Evolutionary conservation across 2,329 filamentous ascomycete species (phyloP), one percentile per base, ranked within the genome.

Genomic region (Cytospora chrysosperma): DNA sequence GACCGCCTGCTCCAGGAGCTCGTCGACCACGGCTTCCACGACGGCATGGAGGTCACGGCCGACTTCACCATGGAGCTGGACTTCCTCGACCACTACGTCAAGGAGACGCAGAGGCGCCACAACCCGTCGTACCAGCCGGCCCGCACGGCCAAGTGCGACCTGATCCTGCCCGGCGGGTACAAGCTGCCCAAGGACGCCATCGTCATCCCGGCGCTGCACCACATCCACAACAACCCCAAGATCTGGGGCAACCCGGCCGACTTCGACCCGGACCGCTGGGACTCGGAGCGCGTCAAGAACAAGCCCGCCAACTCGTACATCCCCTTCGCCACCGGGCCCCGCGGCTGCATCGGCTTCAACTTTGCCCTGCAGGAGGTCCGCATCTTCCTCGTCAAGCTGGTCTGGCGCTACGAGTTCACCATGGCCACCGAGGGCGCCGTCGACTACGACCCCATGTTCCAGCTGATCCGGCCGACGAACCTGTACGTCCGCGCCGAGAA

Each of bases 271-370:
- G 85, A 88, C 64, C 75, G 86, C 2, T 88, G 86, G 86, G 80
- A 82, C 65, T 79, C 79, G 0, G 79, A 82, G 0, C 73, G 76
- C 15, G 83, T 85, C 61, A 84, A 83, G 75, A 79, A 78, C 67
- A 71, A 79, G 2, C 82, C 81, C 53, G 78, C 78, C 32, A 79
- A 77, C 1, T 75, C 81, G 0, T 88, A 88, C 68, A 75, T 83
- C 4, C 86, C 86, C 0, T 89, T 88, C 66, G 85, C 81, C 0
- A 75, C 79, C 0, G 86, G 86, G 0, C 81, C 77, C 0, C 76
- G 86, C 1, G 81, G 80, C 74, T 88, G 86, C 65, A 84, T 88
- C 61, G 86, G 85, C 0, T 88, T 87, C 78, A 88, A 87, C 72
- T 87, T 88, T 71, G 86, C 85, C 0, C 74, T 88, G 8, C 79